Percentiles rank a stretch among this genome's conserved stretches.
phyloP scores from a whole-genome alignment of 2,329 filamentous ascomycete species.

The Davidsoniella virescens region DNA sequence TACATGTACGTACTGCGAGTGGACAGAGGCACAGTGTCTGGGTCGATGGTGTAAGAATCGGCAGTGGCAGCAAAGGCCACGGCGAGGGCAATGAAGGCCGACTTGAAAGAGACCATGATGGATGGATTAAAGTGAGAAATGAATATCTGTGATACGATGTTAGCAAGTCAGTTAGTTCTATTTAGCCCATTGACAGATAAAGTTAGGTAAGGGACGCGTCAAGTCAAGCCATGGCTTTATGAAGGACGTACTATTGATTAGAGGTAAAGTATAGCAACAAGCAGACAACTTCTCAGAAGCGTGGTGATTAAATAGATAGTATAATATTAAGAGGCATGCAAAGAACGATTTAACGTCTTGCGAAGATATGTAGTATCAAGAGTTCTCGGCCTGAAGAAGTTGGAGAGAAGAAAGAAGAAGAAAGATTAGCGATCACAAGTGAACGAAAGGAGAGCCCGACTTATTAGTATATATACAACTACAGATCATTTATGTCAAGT shows the following conservation, averaged over 20 bases:
- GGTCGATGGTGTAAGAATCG: conserved; percentile 45
- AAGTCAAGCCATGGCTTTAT: too few species aligned
- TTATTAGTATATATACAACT: too few species aligned
- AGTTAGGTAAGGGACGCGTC: too few species aligned
- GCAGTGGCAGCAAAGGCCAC: conserved; percentile 35
- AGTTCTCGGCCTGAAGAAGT: background rate
- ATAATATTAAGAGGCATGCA: background rate
- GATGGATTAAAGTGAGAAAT: background rate
- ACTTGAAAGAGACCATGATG: conserved; percentile 5
- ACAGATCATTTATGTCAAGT: background rate
- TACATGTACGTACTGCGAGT: conserved; percentile 35
- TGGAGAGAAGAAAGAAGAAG: background rate
- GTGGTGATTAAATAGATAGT: background rate
- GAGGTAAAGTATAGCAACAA: too few species aligned
- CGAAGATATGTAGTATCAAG: background rate
- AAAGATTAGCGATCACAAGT: background rate
- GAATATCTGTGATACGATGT: background rate
- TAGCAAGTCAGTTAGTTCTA: too few species aligned
- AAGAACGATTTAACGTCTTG: background rate
- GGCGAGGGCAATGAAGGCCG: conserved; percentile 27
- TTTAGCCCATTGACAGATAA: too few species aligned
- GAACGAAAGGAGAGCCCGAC: background rate
- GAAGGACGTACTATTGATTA: too few species aligned
- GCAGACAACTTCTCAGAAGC: too few species aligned
- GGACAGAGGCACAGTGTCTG: conserved; percentile 36